Evolutionary conservation across 371 early-diverging fungal species (phyloP).

Genomic region (Apophysomyces elegans): DNA sequence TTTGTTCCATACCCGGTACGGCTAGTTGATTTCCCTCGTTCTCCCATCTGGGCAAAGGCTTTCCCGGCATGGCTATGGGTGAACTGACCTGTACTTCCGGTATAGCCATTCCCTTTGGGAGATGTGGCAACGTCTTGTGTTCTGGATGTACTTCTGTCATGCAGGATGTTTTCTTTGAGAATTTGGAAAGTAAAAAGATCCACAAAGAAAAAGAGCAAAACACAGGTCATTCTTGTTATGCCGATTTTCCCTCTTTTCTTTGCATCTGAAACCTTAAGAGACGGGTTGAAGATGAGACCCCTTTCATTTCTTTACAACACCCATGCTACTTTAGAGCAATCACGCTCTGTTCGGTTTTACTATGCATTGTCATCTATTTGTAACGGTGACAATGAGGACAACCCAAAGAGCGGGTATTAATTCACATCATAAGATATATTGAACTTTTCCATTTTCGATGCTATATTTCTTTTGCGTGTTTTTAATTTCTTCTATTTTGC

Average conservation of each 20-base stretch:
- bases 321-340: neutral
- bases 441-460: neutral
- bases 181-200: too few relatives aligned
- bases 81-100: conserved; percentile 20
- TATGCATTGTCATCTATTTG: too few relatives aligned
- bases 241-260: neutral
- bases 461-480: too few relatives aligned
- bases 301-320: neutral
- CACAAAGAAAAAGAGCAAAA: neutral
- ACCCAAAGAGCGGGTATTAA: too few relatives aligned
- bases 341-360: too few relatives aligned
- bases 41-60: conserved; percentile 18
- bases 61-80: conserved; percentile 6
- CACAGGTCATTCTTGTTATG: neutral
- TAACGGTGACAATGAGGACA: too few relatives aligned
- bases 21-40: neutral
- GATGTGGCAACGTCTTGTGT: conserved; percentile 38
- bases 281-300: conserved; percentile 3
- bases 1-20: conserved; percentile 12
- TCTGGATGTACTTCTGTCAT: conserved; percentile 14
- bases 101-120: conserved; percentile 40
- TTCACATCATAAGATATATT: neutral
- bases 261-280: conserved; percentile 3
- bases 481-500: too few relatives aligned
- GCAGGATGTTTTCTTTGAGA: too few relatives aligned